Base-by-base conservation (phyloP, 306 rosid genomes). In the Cicer chorassanicum region DNA sequence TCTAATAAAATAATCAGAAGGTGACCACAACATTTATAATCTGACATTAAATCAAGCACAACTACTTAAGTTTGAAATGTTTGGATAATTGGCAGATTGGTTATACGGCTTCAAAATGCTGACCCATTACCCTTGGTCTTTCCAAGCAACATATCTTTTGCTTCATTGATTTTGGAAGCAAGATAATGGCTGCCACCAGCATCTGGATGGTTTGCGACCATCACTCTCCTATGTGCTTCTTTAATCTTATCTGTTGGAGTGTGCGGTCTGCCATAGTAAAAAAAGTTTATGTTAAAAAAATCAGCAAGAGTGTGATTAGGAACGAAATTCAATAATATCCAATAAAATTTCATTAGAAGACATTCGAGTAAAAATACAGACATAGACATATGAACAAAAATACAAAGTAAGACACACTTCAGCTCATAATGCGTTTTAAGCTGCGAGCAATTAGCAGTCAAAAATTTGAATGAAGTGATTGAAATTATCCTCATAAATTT, bases 121-220 rank as follows among this genome's bases (percentile, higher is more conserved):
- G 97, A 91, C 12, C 92, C 83, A 4, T 82, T 73, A 14, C 90
- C 84, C 78, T 83, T 93, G 70, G 82, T 82, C 84, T 84, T 88
- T 50, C 96, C 91, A 39, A 91, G 83, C 73, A 93, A 39, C 56
- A 87, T 0, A 9, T 93, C 98, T 84, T 93, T 93, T 13, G 97
- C 98, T 84, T 93, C 98, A 18, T 93, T 93, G 34, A 93, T 86
- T 82, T 93, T 93, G 7, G 97, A 91, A n/a, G 98, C 98, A 68
- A 93, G 96, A 86, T 88, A 93, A 79, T 93, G 98, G 85, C 98
- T 93, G 51, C 98, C 97, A 18, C 97, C 98, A 1, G 97, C 93
- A 77, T 93, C 98, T 1, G 98, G 98, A 87, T 93, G 97, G 82
- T 93, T 93, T 29, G 98, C 98, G 29, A 91, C 86, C 97, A 93